These are phyloP conservation scores for Zygosaccharomyces pseudobailii DNA, from an alignment of 1,139 yeast genomes.

Conservation along the genomic window DNA sequence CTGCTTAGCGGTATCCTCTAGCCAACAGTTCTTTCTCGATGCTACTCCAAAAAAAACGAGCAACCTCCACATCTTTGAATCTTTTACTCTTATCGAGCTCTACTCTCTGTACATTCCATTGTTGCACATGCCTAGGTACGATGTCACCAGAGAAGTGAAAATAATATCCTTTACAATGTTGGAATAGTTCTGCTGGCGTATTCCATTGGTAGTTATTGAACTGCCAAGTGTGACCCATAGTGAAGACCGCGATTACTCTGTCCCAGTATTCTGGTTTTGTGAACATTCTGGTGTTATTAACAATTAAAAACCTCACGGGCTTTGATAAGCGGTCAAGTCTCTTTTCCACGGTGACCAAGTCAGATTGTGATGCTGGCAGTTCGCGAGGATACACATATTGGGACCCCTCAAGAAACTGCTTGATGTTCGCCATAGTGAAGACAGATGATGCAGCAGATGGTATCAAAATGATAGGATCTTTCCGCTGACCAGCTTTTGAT, in stretches of 20 bases:
- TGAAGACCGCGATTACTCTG: constrained; percentile 89
- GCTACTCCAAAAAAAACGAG: constrained; percentile 77
- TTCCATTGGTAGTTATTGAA: constrained; percentile 81
- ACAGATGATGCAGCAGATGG: constrained; percentile 95
- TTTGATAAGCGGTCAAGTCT: constrained; percentile 31
- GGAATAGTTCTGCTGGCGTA: constrained; percentile 75
- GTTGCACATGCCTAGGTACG: constrained; percentile 66
- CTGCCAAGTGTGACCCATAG: constrained; percentile 98
- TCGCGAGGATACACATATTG: constrained; percentile 56
- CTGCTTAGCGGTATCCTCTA: constrained; percentile 37
- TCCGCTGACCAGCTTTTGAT: constrained; percentile 30
- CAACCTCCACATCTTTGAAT: constrained; percentile 84
- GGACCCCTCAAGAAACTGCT: constrained; percentile 77
- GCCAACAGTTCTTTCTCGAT: constrained; percentile 55
- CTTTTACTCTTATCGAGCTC: constrained; percentile 77
- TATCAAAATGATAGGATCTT: constrained; percentile 86
- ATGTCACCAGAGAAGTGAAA: constrained; percentile 74
- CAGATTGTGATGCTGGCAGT: constrained; percentile 23
- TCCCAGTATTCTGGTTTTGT: constrained; percentile 97
- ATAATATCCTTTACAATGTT: constrained; percentile 77
- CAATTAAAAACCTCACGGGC: constrained; percentile 45
- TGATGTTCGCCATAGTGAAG: constrained; percentile 73
- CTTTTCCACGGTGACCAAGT: constrained; percentile 31
- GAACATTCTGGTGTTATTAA: constrained; percentile 82
- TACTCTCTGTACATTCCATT: constrained; percentile 84